These are phyloP conservation scores for Carnegiea gigantea DNA, from an alignment of 179 eudicot genomes.

Conservation along the genomic window DNA sequence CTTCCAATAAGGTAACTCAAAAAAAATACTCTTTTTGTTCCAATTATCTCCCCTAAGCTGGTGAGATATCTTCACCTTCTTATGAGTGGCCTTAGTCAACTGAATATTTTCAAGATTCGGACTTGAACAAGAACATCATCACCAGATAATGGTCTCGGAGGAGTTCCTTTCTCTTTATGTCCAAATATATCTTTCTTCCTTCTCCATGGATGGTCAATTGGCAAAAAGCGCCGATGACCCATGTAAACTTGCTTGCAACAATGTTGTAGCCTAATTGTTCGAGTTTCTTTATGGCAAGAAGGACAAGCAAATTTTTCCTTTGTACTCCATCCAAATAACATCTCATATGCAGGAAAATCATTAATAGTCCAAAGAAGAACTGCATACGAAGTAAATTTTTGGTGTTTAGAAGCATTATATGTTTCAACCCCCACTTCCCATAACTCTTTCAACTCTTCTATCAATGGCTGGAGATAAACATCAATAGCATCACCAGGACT, in stretches of 20 bases:
- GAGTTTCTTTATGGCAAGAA: neutral
- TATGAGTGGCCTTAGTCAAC: neutral
- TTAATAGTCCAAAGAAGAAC: neutral
- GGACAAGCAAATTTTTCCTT: neutral
- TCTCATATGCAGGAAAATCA: neutral
- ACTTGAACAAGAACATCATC: constrained; percentile 10
- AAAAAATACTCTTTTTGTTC: neutral
- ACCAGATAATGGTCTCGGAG: neutral
- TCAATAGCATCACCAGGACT: too few relatives aligned
- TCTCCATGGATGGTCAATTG: constrained; percentile 1
- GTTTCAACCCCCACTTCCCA: neutral
- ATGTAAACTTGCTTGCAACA: neutral
- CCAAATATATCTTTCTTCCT: constrained; percentile 6
- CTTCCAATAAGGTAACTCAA: too few relatives aligned
- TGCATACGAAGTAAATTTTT: neutral
- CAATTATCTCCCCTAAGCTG: constrained; percentile 10
- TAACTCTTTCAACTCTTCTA: neutral
- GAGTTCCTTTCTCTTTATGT: neutral
- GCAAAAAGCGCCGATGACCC: constrained; percentile 4
- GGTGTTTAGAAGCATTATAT: neutral
- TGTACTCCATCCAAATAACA: neutral
- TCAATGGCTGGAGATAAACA: too few relatives aligned
- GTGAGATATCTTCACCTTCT: neutral
- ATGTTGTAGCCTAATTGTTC: neutral
- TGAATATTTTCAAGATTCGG: constrained; percentile 1